Evolutionary conservation across 768 basidiomycete genomes (phyloP).

Genomic region (Leccinum pellstonianum): DNA sequence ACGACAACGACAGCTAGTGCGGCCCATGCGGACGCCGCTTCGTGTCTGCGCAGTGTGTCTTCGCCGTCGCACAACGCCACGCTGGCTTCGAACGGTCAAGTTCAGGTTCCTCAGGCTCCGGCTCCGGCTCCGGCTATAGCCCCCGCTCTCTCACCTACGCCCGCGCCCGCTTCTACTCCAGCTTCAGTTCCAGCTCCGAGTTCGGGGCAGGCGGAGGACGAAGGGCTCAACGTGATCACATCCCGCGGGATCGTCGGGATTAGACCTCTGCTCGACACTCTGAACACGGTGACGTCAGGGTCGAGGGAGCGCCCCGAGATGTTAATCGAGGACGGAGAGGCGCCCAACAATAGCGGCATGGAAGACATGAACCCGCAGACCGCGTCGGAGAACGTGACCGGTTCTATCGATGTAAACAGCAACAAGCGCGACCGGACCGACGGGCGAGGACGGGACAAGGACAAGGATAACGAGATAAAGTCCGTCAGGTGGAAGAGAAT

Average conservation of each 20-base stretch:
- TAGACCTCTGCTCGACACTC: conserved; percentile 22
- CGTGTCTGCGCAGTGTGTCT: conserved; percentile 25
- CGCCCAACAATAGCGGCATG: neutral
- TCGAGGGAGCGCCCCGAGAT: conserved; percentile 3
- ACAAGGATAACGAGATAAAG: neutral
- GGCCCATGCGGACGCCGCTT: conserved; percentile 17
- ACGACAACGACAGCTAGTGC: neutral
- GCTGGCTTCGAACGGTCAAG: conserved; percentile 3
- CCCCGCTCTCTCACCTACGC: neutral
- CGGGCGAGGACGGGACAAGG: conserved; percentile 14
- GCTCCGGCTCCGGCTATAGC: neutral
- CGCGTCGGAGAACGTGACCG: neutral
- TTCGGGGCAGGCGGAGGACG: neutral
- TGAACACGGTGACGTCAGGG: conserved; percentile 17
- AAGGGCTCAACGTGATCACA: conserved; percentile 3
- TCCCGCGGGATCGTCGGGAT: conserved; percentile 22
- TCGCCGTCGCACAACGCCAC: conserved; percentile 32
- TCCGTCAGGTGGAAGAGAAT: conserved; percentile 19
- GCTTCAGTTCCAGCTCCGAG: neutral
- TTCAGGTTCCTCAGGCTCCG: neutral
- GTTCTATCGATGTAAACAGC: neutral
- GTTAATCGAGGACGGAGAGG: neutral
- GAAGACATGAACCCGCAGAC: conserved; percentile 7
- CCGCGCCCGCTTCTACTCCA: neutral
- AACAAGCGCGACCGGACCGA: neutral